phyloP scores from a whole-genome alignment of 805 yeast genomes.

The Cyberlindnera saturnus region DNA sequence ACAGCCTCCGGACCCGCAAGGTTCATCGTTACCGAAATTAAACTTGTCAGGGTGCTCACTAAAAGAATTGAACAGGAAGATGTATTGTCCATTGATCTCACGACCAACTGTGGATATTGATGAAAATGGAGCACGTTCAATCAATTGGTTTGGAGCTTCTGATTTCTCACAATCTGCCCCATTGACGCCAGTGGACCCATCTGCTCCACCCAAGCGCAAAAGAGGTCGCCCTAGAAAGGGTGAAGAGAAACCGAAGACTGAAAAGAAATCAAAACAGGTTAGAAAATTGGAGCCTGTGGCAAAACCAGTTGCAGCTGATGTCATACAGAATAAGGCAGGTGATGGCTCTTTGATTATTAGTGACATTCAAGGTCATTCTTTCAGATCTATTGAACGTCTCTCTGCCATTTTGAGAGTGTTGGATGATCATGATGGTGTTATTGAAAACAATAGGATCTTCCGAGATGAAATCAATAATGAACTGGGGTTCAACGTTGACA shows the following conservation, averaged over 20 bases:
- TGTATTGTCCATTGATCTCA: constrained; percentile 22
- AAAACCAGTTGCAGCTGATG: neutral
- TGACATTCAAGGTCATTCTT: constrained; percentile 34
- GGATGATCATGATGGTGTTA: constrained; percentile 39
- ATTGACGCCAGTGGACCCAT: neutral
- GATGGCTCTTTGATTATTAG: constrained; percentile 14
- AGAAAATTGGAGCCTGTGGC: neutral
- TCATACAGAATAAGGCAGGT: neutral
- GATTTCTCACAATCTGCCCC: neutral
- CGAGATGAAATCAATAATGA: constrained; percentile 34
- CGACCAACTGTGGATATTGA: constrained; percentile 4
- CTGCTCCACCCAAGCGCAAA: constrained; percentile 9
- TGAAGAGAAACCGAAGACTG: constrained; percentile 13
- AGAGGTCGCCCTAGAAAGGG: constrained; percentile 24
- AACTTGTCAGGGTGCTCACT: constrained; percentile 14
- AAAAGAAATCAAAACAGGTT: constrained; percentile 1
- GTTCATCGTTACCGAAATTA: constrained; percentile 24
- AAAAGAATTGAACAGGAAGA: constrained; percentile 17
- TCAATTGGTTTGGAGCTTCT: constrained; percentile 15
- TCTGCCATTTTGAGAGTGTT: constrained; percentile 37
- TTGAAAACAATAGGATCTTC: constrained; percentile 36
- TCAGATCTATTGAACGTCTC: constrained; percentile 39
- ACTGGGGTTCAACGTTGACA: constrained; percentile 43
- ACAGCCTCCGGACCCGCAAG: constrained; percentile 17
- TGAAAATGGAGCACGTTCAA: constrained; percentile 1